Base-by-base conservation (phyloP, 164 flowering plant species). In the Aristolochia californica region DNA sequence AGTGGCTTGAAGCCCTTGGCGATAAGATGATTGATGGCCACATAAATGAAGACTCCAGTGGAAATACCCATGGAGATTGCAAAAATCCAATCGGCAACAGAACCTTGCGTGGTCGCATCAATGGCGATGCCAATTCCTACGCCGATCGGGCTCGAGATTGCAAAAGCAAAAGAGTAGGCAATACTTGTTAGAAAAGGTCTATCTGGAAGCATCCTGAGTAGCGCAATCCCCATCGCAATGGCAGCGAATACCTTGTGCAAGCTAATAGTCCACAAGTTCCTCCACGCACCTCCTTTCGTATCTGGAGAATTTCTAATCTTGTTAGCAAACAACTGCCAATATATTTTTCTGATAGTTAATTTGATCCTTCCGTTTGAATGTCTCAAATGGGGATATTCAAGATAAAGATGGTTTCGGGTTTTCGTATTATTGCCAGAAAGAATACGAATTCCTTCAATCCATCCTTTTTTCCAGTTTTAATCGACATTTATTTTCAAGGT, bases 241-340 rank as follows among this genome's bases (percentile, higher is more conserved):
- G 93, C 95, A 56, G 88, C 95, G 62, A 85, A 85, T 55, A 90
- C 77, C 58, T 90, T 87, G 83, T 90, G 97, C 68, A 90, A 60
- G 5, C 77, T 76, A 57, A 90, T 80, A 18, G 87, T 87, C 97
- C 95, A 87, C 26, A 87, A 69, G 59, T 77, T 78, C 70, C 79
- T 84, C 95, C 97, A 90, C 57, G 95, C 97, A n/a, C 83, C 93
- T 27, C 43, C 64, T 62, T 79, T 74, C 0, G 74, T 71, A 51
- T 16, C 96, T 84, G 75, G 18, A 62, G 26, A 13, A 34, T 25
- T 26, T n/a, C n/a, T 11, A 21, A 40, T 16, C 17, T 47, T 40
- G 16, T 4, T 18, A 20, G 59, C 18, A 22, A 10, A 43, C 14
- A 15, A 13, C 40, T 3, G 40, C 40, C 40, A 5, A 2, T 8